These are phyloP conservation scores for Dispira simplex DNA, from an alignment of 192 early-diverging fungal genomes.

Conservation along the genomic window DNA sequence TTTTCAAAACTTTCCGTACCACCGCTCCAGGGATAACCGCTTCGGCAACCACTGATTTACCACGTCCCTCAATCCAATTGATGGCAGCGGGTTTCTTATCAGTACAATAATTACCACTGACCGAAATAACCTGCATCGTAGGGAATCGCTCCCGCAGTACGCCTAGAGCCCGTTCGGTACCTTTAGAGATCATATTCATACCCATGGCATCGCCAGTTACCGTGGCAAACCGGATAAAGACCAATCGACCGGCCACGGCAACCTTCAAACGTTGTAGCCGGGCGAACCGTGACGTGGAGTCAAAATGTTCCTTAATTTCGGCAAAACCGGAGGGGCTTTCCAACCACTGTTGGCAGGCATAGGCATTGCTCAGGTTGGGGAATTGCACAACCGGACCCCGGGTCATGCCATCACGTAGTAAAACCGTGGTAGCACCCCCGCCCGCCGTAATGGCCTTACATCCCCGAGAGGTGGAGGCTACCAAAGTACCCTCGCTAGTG, in stretches of 20 bases:
- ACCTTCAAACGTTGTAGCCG: conserved; percentile 68
- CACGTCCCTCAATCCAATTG: conserved; percentile 96
- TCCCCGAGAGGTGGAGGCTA: conserved; percentile 83
- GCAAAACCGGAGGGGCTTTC: conserved; percentile 40
- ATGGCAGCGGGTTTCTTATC: conserved; percentile 95
- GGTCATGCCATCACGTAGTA: conserved; percentile 79
- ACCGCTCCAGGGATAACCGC: conserved; percentile 64
- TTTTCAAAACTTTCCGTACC: conserved; percentile 75
- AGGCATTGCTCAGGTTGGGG: conserved; percentile 45
- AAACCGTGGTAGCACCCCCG: conserved; percentile 66
- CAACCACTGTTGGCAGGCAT: conserved; percentile 54
- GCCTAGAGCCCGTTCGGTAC: conserved; percentile 69
- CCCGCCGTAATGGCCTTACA: conserved; percentile 87
- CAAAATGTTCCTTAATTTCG: conserved; percentile 58
- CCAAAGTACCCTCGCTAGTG: conserved; percentile 81
- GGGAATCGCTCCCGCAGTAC: conserved; percentile 42
- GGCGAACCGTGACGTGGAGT: conserved; percentile 81
- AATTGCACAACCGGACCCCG: conserved; percentile 86
- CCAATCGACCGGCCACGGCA: conserved; percentile 61
- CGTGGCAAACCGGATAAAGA: conserved; percentile 80
- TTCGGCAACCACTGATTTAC: conserved; percentile 81
- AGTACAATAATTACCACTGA: conserved; percentile 90
- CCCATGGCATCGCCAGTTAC: conserved; percentile 95
- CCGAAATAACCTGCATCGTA: conserved; percentile 59
- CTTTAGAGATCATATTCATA: conserved; percentile 98